A percentile compares a stretch with the other conserved stretches of the same genome.
phyloP scores from a whole-genome alignment of 2,329 filamentous ascomycete species.

The Gliomastix tumulicola region DNA sequence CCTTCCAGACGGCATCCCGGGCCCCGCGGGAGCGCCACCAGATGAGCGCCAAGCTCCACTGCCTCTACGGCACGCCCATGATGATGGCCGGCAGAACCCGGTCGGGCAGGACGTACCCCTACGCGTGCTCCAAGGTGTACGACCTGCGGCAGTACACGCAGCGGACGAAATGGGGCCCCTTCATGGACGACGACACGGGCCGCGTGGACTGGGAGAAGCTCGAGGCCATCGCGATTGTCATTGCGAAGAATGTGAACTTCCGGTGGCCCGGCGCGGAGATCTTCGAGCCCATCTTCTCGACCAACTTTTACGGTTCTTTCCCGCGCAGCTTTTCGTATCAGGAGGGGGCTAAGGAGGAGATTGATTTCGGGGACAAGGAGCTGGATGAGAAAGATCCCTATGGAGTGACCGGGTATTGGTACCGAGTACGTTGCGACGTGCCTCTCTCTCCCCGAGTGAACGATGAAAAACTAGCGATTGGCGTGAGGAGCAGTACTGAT shows the following conservation, averaged over 20 bases:
- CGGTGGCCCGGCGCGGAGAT: constrained; percentile 38
- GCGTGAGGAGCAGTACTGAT: too few relatives aligned
- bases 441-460: too few relatives aligned
- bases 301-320: constrained; percentile 49
- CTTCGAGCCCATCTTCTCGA: constrained; percentile 46
- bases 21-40: constrained; percentile 37
- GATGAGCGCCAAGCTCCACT: constrained; percentile 63
- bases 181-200: constrained; percentile 53
- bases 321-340: constrained; percentile 40
- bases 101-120: constrained; percentile 41
- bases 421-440: constrained; percentile 45
- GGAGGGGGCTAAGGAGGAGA: too few relatives aligned
- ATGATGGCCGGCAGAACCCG: constrained; percentile 26
- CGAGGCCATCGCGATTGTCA: constrained; percentile 64
- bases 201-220: constrained; percentile 74
- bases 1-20: neutral
- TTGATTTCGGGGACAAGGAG: constrained; percentile 23
- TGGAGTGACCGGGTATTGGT: constrained; percentile 63
- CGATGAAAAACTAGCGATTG: too few relatives aligned
- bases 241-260: constrained; percentile 54
- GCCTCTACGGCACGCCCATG: constrained; percentile 58
- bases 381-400: constrained; percentile 60
- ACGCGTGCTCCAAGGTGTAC: constrained; percentile 64
- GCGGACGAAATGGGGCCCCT: constrained; percentile 63
- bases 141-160: constrained; percentile 63